phyloP scores from a whole-genome alignment of 768 basidiomycete genomes.

The Leccinum incarnatum region DNA sequence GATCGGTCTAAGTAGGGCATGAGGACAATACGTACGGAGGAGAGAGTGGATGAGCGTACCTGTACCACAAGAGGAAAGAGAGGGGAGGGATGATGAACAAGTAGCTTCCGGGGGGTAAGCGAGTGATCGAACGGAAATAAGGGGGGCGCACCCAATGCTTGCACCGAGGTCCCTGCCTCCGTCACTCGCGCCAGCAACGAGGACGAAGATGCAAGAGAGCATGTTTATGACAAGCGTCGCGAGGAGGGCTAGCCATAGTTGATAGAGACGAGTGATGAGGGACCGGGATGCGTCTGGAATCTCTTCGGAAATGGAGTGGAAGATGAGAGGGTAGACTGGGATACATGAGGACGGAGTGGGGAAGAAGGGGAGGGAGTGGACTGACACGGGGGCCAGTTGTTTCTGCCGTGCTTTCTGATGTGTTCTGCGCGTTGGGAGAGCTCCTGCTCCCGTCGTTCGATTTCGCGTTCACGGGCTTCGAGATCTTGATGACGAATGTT shows the following conservation, averaged over 20 bases:
- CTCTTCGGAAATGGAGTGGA: slow-evolving; percentile 88
- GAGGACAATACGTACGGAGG: slow-evolving; percentile 4
- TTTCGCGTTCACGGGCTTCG: slow-evolving; percentile 73
- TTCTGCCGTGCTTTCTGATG: slow-evolving; percentile 72
- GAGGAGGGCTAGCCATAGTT: slow-evolving; percentile 90
- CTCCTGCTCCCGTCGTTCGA: slow-evolving; percentile 76
- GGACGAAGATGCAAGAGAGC: slow-evolving; percentile 83
- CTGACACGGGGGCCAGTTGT: slow-evolving; percentile 93
- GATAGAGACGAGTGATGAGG: slow-evolving; percentile 83
- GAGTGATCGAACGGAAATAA: slow-evolving; percentile 22
- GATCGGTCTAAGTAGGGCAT: slow-evolving; percentile 60
- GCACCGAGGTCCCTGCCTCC: slow-evolving; percentile 79
- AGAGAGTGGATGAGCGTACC: slow-evolving; percentile 46
- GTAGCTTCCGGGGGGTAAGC: slow-evolving; percentile 49
- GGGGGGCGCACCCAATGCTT: slow-evolving; percentile 65
- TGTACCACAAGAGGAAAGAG: slow-evolving; percentile 95
- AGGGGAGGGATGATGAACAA: slow-evolving; percentile 70
- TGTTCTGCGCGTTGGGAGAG: slow-evolving; percentile 65
- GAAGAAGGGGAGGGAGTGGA: slow-evolving; percentile 14
- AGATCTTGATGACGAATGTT: slow-evolving; percentile 60
- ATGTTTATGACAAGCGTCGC: slow-evolving; percentile 85
- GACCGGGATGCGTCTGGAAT: slow-evolving; percentile 79
- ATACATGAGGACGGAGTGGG: slow-evolving; percentile 19
- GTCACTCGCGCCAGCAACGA: slow-evolving; percentile 71
- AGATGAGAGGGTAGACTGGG: slow-evolving; percentile 89